These are phyloP conservation scores for Cercospora sp. DNA, from an alignment of 2,329 filamentous ascomycete species.

Conservation along the genomic window DNA sequence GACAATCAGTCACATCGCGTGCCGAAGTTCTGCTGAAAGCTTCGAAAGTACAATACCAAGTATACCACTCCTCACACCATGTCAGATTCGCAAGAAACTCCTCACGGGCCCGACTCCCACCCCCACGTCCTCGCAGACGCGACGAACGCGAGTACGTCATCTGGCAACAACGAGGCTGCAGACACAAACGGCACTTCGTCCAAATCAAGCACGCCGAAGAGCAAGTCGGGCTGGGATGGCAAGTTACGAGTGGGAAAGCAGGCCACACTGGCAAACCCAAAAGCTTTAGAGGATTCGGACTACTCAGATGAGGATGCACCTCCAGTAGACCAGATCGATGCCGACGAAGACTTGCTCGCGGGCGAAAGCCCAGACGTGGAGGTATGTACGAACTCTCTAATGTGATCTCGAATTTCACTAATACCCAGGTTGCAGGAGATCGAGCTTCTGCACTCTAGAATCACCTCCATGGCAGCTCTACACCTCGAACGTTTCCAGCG, in stretches of 20 bases:
- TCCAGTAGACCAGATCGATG: conserved; percentile 71
- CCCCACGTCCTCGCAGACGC: background rate
- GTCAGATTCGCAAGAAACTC: background rate
- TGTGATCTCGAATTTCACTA: background rate
- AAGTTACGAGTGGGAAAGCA: conserved; percentile 75
- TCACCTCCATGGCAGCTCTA: conserved; percentile 74
- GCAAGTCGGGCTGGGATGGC: conserved; percentile 70
- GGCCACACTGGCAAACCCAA: conserved; percentile 71
- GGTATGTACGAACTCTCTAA: conserved; percentile 37
- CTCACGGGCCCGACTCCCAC: background rate
- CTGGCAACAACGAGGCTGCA: background rate
- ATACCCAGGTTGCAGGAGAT: conserved; percentile 62
- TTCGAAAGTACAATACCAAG: background rate
- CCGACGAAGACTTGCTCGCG: conserved; percentile 71
- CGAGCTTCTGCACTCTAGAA: conserved; percentile 82
- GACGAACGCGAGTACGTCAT: background rate
- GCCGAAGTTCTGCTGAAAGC: background rate
- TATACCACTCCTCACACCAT: background rate
- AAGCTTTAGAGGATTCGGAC: conserved; percentile 80
- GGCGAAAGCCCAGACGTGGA: conserved; percentile 58
- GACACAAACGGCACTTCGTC: conserved; percentile 16
- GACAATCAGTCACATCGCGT: background rate
- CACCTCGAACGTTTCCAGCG: conserved; percentile 80
- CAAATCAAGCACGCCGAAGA: conserved; percentile 17
- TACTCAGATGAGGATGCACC: conserved; percentile 72